Evolutionary conservation across 2,329 filamentous ascomycete species (phyloP).

Genomic region (Harringtonia lauricola): DNA sequence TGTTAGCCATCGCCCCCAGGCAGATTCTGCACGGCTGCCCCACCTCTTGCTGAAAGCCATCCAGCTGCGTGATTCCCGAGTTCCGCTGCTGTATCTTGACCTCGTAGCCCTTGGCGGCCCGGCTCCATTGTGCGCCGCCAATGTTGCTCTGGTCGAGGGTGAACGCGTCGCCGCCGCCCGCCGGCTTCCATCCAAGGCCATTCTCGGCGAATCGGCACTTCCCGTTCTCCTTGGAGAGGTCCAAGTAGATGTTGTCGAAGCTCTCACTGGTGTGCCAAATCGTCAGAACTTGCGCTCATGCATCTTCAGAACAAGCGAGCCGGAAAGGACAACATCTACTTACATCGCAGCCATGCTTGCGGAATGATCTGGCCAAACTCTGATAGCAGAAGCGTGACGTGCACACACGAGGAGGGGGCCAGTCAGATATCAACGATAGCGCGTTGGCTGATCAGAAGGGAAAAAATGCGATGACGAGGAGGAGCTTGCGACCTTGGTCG

Average conservation of each 20-base stretch:
- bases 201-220: slow-evolving; percentile 93
- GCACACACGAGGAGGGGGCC: too few relatives aligned
- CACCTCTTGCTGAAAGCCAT: slow-evolving; percentile 83
- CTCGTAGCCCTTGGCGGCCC: slow-evolving; percentile 84
- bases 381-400: background rate
- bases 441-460: too few relatives aligned
- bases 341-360: slow-evolving; percentile 7
- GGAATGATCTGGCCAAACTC: background rate
- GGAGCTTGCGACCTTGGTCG: background rate
- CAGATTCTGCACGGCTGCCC: background rate
- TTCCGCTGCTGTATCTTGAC: slow-evolving; percentile 81
- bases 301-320: too few relatives aligned
- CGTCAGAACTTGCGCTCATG: too few relatives aligned
- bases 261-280: slow-evolving; percentile 64
- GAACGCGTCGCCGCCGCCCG: slow-evolving; percentile 79
- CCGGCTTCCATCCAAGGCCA: slow-evolving; percentile 91
- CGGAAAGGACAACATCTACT: background rate
- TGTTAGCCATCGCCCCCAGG: slow-evolving; percentile 8
- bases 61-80: slow-evolving; percentile 80
- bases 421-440: too few relatives aligned
- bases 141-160: slow-evolving; percentile 85
- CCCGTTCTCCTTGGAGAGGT: slow-evolving; percentile 83
- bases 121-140: slow-evolving; percentile 83
- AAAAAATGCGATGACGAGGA: too few relatives aligned
- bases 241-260: slow-evolving; percentile 94